Base-by-base conservation (phyloP, 169 alveolate genomes). In the Cryptosporidium bovis region DNA sequence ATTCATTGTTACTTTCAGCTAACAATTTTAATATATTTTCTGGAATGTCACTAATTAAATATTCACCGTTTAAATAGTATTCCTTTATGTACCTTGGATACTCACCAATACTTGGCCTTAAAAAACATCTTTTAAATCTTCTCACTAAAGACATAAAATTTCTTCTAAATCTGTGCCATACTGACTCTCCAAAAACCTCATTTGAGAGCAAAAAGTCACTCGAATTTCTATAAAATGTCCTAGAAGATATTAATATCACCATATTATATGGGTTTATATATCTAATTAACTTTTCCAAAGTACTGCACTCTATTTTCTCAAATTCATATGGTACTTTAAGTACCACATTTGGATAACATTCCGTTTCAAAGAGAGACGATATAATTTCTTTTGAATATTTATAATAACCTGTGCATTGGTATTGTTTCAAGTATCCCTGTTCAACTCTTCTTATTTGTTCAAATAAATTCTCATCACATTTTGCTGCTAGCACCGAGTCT, bases 371-470 rank as follows among this genome's bases (percentile, higher is more conserved):
- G 44, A 67, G 8, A 18, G 82, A 67, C 29, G 31, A 31, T 20
- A 67, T 64, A 2, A 67, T 67, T 10, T 67, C 36, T 44, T 50
- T 67, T 1, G 82, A 67, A 64, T 67, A 67, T 24, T 48, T 50
- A 48, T 67, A 67, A 20, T 67, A 67, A 2, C 82, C 82, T 8
- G 82, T 67, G 7, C 82, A 50, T 48, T 67, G 50, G 36, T 50
- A 67, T 40, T 67, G 82, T 27, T 67, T 67, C 27, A 67, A 48
- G 29, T 50, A 27, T 27, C 82, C 82, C 20, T 67, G 82, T 3
- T 67, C 82, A 24, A 67, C 82, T 15, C 82, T 58, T 20, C 82
- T 44, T 13, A 67, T 15, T 24, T 67, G 82, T 64, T 67, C 65
- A 67, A 31, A 40, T 0, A 67, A 15, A 16, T 67, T 24, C 29